These are phyloP conservation scores for Pseudoneurospora amorphoporcata DNA, from an alignment of 495 filamentous ascomycete species.

Conservation along the genomic window DNA sequence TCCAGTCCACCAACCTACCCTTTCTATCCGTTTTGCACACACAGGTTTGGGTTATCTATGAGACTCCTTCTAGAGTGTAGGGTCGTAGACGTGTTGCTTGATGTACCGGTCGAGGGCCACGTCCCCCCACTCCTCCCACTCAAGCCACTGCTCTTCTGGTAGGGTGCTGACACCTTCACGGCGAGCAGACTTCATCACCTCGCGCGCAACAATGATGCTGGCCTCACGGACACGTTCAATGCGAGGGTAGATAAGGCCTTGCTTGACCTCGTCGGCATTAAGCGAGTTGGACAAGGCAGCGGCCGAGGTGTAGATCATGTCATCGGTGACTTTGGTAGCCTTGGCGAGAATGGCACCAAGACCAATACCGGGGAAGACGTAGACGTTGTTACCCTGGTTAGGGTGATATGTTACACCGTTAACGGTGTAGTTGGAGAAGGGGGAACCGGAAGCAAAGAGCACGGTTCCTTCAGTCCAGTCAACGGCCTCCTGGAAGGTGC, in stretches of 20 bases:
- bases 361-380: constrained; percentile 96
- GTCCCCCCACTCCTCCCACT: constrained; percentile 75
- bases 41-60: background rate
- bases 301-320: constrained; percentile 91
- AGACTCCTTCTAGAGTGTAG: constrained; percentile 20
- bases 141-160: constrained; percentile 63
- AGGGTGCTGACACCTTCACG: constrained; percentile 43
- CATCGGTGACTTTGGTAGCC: constrained; percentile 78
- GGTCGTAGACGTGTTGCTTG: constrained; percentile 72
- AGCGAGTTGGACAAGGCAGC: constrained; percentile 70
- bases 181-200: constrained; percentile 84
- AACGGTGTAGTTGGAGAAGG: constrained; percentile 67
- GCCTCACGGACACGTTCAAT: constrained; percentile 87
- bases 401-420: constrained; percentile 64
- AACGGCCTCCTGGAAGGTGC: constrained; percentile 87
- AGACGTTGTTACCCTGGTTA: constrained; percentile 86
- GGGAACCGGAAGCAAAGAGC: constrained; percentile 91
- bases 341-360: constrained; percentile 90
- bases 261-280: constrained; percentile 66
- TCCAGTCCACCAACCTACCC: background rate
- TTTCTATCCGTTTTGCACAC: background rate
- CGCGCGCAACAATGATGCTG: constrained; percentile 73
- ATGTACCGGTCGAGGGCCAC: constrained; percentile 70
- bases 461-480: constrained; percentile 79
- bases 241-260: constrained; percentile 85